Percentiles rank a stretch among this genome's conserved stretches.
Evolutionary conservation across 331 rosid species (phyloP).

Genomic region (Erythrophleum ivorense): DNA sequence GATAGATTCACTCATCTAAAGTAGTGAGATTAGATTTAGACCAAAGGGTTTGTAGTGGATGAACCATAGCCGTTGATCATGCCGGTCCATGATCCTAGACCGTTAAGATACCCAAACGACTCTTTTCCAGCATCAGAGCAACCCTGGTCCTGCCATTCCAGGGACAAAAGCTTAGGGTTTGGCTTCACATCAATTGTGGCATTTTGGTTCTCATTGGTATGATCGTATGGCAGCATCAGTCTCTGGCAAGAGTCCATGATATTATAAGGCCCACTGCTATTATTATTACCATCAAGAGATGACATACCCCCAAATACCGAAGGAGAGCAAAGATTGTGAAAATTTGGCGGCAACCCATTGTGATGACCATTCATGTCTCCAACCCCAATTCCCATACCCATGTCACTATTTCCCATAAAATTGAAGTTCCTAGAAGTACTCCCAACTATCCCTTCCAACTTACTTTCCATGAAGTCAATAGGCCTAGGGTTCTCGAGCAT

Average conservation of each 20-base stretch:
- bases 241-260: conserved; percentile 67
- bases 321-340: conserved; percentile 53
- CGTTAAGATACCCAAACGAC: conserved; percentile 62
- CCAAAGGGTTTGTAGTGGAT: conserved; percentile 72
- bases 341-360: conserved; percentile 48
- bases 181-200: conserved; percentile 67
- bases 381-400: conserved; percentile 50
- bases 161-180: conserved; percentile 62
- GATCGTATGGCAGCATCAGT: conserved; percentile 61
- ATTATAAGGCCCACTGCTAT: conserved; percentile 17
- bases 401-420: conserved; percentile 52
- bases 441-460: conserved; percentile 68
- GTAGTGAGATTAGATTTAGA: conserved; percentile 34
- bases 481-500: conserved; percentile 56
- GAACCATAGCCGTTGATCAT: conserved; percentile 82
- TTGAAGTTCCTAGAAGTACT: conserved; percentile 51
- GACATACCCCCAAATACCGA: conserved; percentile 71
- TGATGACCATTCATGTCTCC: conserved; percentile 46
- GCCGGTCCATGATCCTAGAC: conserved; percentile 67
- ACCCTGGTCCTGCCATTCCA: conserved; percentile 86
- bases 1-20: conserved; percentile 43
- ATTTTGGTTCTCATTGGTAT: conserved; percentile 44
- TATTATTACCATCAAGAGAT: conserved; percentile 48
- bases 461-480: conserved; percentile 76
- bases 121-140: conserved; percentile 65